phyloP scores from a whole-genome alignment of 2,329 filamentous ascomycete genomes.

The Fusarium lyarnte region DNA sequence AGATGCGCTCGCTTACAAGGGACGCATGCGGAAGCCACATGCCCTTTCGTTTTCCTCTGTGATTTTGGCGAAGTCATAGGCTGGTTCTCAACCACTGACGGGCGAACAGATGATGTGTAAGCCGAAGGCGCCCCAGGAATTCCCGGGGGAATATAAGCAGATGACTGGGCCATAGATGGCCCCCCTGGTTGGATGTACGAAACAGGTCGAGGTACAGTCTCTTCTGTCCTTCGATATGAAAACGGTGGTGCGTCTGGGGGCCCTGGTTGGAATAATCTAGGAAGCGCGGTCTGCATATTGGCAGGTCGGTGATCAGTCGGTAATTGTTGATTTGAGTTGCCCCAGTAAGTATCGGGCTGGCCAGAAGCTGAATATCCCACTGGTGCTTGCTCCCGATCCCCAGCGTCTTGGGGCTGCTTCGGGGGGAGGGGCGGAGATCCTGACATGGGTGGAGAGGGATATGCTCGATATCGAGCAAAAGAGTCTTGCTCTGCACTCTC shows the following conservation, averaged over 20 bases:
- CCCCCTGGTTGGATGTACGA: conserved; percentile 40
- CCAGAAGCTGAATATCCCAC: conserved; percentile 56
- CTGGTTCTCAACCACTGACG: conserved; percentile 55
- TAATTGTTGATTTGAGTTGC: conserved; percentile 45
- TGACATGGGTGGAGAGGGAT: conserved; percentile 80
- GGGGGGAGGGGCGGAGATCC: conserved; percentile 70
- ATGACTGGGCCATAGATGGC: conserved; percentile 30
- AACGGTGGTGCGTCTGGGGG: conserved; percentile 37
- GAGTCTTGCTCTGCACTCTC: conserved; percentile 61
- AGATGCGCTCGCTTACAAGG: conserved; percentile 88
- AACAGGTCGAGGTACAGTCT: conserved; percentile 35
- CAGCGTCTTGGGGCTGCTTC: conserved; percentile 66
- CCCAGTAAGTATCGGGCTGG: conserved; percentile 61
- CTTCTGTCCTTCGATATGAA: conserved; percentile 41
- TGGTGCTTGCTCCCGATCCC: conserved; percentile 60
- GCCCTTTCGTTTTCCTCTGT: conserved; percentile 77
- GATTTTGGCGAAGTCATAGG: conserved; percentile 66
- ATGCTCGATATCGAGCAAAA: conserved; percentile 67
- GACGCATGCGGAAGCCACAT: conserved; percentile 85
- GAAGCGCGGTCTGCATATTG: conserved; percentile 39
- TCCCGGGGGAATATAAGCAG: conserved; percentile 35
- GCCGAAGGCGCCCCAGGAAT: conserved; percentile 26
- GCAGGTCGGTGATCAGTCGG: conserved; percentile 38
- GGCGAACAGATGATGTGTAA: conserved; percentile 44
- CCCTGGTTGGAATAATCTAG: conserved; percentile 44